These are phyloP conservation scores for Nematodospora anomalae DNA, from an alignment of 1,139 yeast genomes.

Conservation along the genomic window DNA sequence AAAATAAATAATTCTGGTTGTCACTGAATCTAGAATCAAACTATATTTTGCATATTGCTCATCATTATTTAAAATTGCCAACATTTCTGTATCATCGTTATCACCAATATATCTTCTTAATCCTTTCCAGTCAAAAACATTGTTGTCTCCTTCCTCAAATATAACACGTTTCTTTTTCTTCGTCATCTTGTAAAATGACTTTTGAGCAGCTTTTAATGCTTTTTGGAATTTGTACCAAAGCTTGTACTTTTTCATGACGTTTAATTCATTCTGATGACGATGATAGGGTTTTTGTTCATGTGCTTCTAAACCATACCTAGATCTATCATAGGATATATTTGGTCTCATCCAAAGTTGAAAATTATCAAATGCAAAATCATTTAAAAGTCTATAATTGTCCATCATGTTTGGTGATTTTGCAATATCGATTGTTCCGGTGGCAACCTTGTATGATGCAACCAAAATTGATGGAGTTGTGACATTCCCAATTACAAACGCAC, in stretches of 20 bases:
- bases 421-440: slow-evolving; percentile 62
- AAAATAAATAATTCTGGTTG: slow-evolving; percentile 55
- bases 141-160: slow-evolving; percentile 11
- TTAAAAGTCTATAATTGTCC: slow-evolving; percentile 55
- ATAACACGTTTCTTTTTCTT: slow-evolving; percentile 8
- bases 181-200: slow-evolving; percentile 6
- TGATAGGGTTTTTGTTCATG: slow-evolving; percentile 5
- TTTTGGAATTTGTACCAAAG: slow-evolving; percentile 22
- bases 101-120: slow-evolving; percentile 45
- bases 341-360: slow-evolving; percentile 65
- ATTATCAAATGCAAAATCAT: slow-evolving; percentile 45
- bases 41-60: slow-evolving; percentile 84
- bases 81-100: slow-evolving; percentile 31
- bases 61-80: slow-evolving; percentile 28
- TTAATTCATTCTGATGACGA: slow-evolving; percentile 6
- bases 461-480: slow-evolving; percentile 70
- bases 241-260: slow-evolving; percentile 23
- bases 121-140: slow-evolving; percentile 36
- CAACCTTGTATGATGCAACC: slow-evolving; percentile 58
- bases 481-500: slow-evolving; percentile 80
- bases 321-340: slow-evolving; percentile 55
- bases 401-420: slow-evolving; percentile 45
- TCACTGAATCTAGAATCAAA: slow-evolving; percentile 65
- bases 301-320: slow-evolving; percentile 10
- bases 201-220: slow-evolving; percentile 19